Evolutionary conservation across 495 filamentous ascomycete species (phyloP), one percentile per base, ranked within the genome.

Genomic region (Podospora pseudoanserina): DNA sequence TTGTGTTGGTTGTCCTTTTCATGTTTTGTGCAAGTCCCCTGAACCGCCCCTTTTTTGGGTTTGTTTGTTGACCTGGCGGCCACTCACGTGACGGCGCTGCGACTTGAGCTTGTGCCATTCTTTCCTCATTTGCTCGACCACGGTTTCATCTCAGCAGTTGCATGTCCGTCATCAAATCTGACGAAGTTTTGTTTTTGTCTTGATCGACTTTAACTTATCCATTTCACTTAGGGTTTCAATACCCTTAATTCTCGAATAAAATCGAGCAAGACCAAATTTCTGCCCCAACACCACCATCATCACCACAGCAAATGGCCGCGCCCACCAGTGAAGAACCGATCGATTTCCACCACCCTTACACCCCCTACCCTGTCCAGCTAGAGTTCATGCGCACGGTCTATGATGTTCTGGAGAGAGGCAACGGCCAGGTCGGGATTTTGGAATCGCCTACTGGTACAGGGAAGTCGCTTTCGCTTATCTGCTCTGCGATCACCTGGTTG

Each of bases 381-480:
- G 81, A 92, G 68, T 95, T 99, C 74, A 99, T 99, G 95, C 88
- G 84, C 63, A 86, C 91, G 2, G 83, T 96, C 13, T 99, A 98
- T 72, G 79, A 86, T 30, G 91, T 92, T 60, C 86, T 98, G 30
- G 89, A 97, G 72, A 82, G 88, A 58, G 91, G 91, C 28, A 88
- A 80, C 55, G 91, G 91, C 4, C 91, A 83, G 64, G 84, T 97
- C 39, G 95, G 92, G 19, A 93, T 99, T 65, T 90, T 99, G 60
- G 95, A 99, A 77, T 96, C 92, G 65, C 95, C 95, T 58, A 98
- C 95, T 67, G 95, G 86, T 27, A 88, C 86, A 15, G 94, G 95
- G n/a, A 99, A 99, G 87, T 97, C 96, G 2, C 77, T 99, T 19
- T 98, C 95, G 74, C 81, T 99, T 23, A 97, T 99, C 70, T 99